Percentiles rank a stretch among this genome's conserved stretches.
phyloP scores from a whole-genome alignment of 345 rosid genomes.

The Pugionium cornutum region DNA sequence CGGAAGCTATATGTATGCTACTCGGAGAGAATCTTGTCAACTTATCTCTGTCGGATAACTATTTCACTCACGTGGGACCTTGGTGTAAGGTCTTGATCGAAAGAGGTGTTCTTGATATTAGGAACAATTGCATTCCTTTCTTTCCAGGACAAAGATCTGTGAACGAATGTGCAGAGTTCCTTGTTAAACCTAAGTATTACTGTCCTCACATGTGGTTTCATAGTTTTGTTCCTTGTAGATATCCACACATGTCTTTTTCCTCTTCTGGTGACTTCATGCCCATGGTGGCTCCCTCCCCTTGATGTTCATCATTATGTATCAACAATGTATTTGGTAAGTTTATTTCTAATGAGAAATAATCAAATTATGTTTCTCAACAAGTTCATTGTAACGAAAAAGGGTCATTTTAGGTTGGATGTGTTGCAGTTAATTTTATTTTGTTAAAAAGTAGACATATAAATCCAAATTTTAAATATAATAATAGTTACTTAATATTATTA shows the following conservation, averaged over 20 bases:
- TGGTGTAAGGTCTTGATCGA: constrained; percentile 53
- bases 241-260: constrained; percentile 23
- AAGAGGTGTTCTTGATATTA: constrained; percentile 62
- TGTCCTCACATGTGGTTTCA: constrained; percentile 61
- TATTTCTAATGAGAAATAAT: constrained; percentile 23
- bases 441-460: no score
- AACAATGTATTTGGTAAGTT: background rate
- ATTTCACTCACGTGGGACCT: constrained; percentile 65
- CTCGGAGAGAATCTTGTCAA: constrained; percentile 49
- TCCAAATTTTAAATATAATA: no score
- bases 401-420: constrained; percentile 3
- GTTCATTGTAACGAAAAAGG: background rate
- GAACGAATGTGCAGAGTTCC: constrained; percentile 59
- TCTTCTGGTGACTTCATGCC: constrained; percentile 34
- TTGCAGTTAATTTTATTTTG: background rate
- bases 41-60: constrained; percentile 63
- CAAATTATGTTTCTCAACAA: constrained; percentile 9
- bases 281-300: constrained; percentile 56
- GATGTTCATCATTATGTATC: constrained; percentile 18
- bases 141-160: constrained; percentile 71
- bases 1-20: constrained; percentile 61
- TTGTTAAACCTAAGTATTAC: constrained; percentile 45
- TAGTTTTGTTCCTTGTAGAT: constrained; percentile 53
- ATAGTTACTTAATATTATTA: no score
- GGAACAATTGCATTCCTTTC: constrained; percentile 73